phyloP scores from a whole-genome alignment of 2,329 filamentous ascomycete genomes.

The Apiospora sp. region DNA sequence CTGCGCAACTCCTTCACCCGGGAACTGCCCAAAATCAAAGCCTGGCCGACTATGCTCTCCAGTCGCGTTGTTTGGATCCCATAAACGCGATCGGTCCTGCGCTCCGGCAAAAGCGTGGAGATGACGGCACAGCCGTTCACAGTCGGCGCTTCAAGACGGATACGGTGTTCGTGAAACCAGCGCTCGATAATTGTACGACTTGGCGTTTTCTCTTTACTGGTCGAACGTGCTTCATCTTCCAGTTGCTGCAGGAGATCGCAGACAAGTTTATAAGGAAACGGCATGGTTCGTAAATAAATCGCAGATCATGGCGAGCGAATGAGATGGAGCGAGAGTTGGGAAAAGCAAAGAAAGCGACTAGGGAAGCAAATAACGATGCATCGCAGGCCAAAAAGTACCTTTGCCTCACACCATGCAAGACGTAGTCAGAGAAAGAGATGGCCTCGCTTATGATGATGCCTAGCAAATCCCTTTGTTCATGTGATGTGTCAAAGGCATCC shows the following conservation, averaged over 20 bases:
- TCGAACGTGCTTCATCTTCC: conserved; percentile 53
- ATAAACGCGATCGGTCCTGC: conserved; percentile 80
- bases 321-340: background rate
- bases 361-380: background rate
- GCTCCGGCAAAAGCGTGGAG: conserved; percentile 79
- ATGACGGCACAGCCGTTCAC: conserved; percentile 71
- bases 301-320: background rate
- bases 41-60: conserved; percentile 71
- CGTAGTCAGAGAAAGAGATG: background rate
- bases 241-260: conserved; percentile 78
- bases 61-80: conserved; percentile 69
- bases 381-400: background rate
- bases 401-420: background rate
- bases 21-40: conserved; percentile 69
- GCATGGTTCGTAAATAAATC: conserved; percentile 43
- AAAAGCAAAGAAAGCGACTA: conserved; percentile 7
- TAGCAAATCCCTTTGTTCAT: conserved; percentile 4
- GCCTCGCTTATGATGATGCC: background rate
- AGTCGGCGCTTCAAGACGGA: conserved; percentile 62
- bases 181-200: conserved; percentile 52
- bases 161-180: conserved; percentile 76
- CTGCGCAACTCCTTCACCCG: conserved; percentile 67
- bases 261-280: conserved; percentile 72
- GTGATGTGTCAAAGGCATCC: background rate
- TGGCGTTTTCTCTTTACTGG: conserved; percentile 40